Percentiles rank a stretch among this genome's conserved stretches.
phyloP scores from a whole-genome alignment of 257 asterid species.

The Jasminum sambac region DNA sequence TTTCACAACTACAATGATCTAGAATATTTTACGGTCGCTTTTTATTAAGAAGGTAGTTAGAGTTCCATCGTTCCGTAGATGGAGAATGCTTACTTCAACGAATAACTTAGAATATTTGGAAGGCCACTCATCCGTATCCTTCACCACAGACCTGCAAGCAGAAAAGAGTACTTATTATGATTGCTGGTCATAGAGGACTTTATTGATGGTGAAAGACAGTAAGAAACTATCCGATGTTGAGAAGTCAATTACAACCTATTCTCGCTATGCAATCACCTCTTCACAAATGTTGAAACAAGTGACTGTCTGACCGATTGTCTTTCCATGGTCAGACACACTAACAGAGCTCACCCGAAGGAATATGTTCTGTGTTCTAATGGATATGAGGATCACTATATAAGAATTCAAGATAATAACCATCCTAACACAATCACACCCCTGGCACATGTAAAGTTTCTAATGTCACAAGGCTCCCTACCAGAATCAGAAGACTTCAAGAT shows the following conservation, averaged over 20 bases:
- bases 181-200: conserved; percentile 10
- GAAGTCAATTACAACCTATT: conserved; percentile 11
- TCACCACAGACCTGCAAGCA: conserved; percentile 73
- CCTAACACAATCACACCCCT: not conserved
- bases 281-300: not conserved
- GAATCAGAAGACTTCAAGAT: not conserved
- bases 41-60: conserved; percentile 20
- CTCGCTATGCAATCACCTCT: not conserved
- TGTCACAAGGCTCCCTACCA: not conserved
- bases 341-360: not conserved
- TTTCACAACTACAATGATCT: conserved; percentile 1
- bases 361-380: not conserved
- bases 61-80: conserved; percentile 14
- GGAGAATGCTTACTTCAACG: conserved; percentile 63
- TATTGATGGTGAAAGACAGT: not conserved
- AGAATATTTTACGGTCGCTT: not conserved
- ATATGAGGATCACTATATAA: not conserved
- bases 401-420: not conserved
- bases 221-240: conserved; percentile 19
- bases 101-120: conserved; percentile 93
- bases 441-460: not conserved
- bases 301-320: not conserved
- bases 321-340: not conserved
- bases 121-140: conserved; percentile 97
- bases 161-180: conserved; percentile 17